Evolutionary conservation across 768 basidiomycete species (phyloP).

Genomic region (Xerocomus potaroensis): DNA sequence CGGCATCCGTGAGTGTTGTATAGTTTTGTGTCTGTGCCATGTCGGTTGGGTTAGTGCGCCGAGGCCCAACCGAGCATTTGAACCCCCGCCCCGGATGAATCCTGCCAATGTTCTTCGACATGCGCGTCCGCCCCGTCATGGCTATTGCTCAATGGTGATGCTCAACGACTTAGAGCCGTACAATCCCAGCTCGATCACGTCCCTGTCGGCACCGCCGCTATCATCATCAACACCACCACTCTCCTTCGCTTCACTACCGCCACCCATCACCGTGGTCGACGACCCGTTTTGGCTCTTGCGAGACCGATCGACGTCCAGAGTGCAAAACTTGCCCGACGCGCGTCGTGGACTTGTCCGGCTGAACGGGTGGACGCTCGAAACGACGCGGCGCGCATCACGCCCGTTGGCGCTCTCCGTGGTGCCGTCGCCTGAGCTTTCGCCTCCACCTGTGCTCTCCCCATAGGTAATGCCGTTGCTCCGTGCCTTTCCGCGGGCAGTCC

Average conservation of each 20-base stretch:
- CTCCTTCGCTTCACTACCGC: background rate
- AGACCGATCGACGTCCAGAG: background rate
- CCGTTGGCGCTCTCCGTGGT: background rate
- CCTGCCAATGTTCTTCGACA: no score
- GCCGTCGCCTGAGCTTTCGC: background rate
- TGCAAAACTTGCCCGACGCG: background rate
- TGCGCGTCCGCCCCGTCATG: background rate
- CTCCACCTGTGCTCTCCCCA: background rate
- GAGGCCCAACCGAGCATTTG: no score
- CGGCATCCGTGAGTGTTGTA: no score
- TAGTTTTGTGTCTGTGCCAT: no score
- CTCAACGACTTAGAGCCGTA: slow-evolving; percentile 4
- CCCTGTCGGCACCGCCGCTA: background rate
- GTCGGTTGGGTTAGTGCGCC: no score
- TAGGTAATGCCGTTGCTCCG: slow-evolving; percentile 5
- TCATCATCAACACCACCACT: no score
- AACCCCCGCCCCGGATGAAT: no score
- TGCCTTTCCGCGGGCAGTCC: slow-evolving; percentile 19
- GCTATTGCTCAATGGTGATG: slow-evolving; percentile 5
- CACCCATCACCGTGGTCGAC: background rate
- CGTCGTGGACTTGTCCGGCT: background rate
- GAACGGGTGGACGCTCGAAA: background rate
- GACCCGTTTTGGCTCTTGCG: background rate
- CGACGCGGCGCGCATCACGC: background rate
- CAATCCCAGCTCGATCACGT: slow-evolving; percentile 13